Evolutionary conservation across 352 stramenopile genomes (phyloP).

Genomic region (Globisporangium polare): DNA sequence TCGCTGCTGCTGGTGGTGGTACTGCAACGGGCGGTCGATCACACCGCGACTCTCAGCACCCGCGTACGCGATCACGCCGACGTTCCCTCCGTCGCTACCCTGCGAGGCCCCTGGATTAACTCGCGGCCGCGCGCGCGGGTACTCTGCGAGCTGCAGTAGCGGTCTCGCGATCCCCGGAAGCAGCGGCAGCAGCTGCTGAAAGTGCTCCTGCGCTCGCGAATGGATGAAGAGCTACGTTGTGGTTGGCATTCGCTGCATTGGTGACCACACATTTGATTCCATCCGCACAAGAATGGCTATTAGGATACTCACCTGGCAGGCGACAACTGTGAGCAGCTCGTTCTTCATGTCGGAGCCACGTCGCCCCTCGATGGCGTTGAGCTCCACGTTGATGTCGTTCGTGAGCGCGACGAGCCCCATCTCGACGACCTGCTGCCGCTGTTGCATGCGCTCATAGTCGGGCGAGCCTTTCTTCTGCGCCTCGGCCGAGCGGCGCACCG

Average conservation of each 20-base stretch:
- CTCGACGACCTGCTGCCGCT: slow-evolving; percentile 46
- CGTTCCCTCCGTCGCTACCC: slow-evolving; percentile 2
- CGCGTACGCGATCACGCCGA: slow-evolving; percentile 61
- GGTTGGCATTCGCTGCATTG: background rate
- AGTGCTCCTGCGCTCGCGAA: slow-evolving; percentile 55
- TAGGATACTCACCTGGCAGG: slow-evolving; percentile 35
- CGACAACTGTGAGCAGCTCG: slow-evolving; percentile 70
- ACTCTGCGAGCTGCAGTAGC: slow-evolving; percentile 54
- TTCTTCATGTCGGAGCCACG: slow-evolving; percentile 71
- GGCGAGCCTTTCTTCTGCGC: slow-evolving; percentile 51
- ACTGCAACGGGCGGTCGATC: slow-evolving; percentile 49
- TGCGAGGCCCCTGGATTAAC: slow-evolving; percentile 43
- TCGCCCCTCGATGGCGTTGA: slow-evolving; percentile 56
- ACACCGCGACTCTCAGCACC: slow-evolving; percentile 39
- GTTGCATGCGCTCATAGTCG: slow-evolving; percentile 67
- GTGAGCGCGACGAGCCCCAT: slow-evolving; percentile 44
- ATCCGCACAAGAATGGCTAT: too few relatives aligned
- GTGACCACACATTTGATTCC: background rate
- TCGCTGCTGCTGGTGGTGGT: slow-evolving; percentile 24
- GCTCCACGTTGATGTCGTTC: slow-evolving; percentile 59
- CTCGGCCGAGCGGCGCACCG: slow-evolving; percentile 59
- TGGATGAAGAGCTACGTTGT: slow-evolving; percentile 58
- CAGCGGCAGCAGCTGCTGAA: slow-evolving; percentile 70
- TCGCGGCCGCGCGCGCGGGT: slow-evolving; percentile 33
- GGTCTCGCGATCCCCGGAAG: slow-evolving; percentile 60